A percentile compares a stretch with the other conserved stretches of the same genome.
Evolutionary conservation across 225 moss, liverwort and hornwort genomes (phyloP).

Genomic region (Ulota crispa): DNA sequence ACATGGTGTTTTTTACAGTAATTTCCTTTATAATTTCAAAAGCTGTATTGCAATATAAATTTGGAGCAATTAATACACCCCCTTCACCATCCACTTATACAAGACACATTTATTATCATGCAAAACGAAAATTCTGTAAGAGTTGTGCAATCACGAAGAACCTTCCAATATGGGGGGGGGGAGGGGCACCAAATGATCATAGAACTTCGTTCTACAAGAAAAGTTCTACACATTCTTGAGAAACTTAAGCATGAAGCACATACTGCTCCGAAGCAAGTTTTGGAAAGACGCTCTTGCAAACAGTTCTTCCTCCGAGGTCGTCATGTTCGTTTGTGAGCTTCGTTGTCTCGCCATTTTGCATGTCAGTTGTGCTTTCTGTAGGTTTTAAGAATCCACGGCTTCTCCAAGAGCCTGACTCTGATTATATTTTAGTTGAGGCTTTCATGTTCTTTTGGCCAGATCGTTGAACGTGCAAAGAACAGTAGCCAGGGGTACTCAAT

Average conservation of each 20-base stretch:
- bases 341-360: background rate
- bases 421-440: background rate
- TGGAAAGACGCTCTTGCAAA: background rate
- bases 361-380: background rate
- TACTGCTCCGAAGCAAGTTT: background rate
- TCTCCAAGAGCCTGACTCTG: background rate
- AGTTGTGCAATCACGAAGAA: background rate
- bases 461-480: constrained; percentile 7
- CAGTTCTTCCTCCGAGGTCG: background rate
- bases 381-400: background rate
- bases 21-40: no score
- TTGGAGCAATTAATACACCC: no score
- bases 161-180: no score
- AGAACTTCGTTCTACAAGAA: background rate
- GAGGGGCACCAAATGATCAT: no score
- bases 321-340: background rate
- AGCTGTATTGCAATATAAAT: no score
- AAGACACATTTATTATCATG: background rate
- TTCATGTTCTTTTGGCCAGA: no score
- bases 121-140: background rate
- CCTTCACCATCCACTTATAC: no score
- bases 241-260: background rate
- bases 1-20: no score
- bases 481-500: background rate
- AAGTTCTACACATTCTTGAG: background rate